These are phyloP conservation scores for Punctularia strigosozonata DNA, from an alignment of 768 basidiomycete species.

Conservation along the genomic window DNA sequence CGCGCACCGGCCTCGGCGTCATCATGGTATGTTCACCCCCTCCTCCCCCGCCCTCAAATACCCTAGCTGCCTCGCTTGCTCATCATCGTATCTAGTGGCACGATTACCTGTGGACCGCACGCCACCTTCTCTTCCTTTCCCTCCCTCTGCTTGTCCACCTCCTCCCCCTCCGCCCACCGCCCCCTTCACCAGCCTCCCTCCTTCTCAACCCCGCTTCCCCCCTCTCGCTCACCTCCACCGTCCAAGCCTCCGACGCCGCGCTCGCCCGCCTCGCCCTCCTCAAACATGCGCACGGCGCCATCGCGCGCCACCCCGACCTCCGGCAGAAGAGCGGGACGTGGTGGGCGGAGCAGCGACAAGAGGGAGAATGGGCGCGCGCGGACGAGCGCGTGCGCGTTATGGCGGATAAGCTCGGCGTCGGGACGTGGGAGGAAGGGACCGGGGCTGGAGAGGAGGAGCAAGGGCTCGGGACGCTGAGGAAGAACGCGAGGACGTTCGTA, in stretches of 20 bases:
- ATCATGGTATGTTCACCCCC: conserved; percentile 24
- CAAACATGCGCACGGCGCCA: conserved; percentile 43
- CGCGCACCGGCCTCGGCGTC: conserved; percentile 23
- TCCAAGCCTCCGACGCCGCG: conserved; percentile 20
- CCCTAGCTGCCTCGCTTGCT: background rate
- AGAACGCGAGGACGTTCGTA: conserved; percentile 2
- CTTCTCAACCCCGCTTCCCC: background rate
- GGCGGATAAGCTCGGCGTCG: conserved; percentile 34
- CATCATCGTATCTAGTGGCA: conserved; percentile 58
- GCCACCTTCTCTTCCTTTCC: conserved; percentile 46
- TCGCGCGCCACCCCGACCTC: conserved; percentile 39
- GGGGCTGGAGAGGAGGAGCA: conserved; percentile 3
- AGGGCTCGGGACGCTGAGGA: conserved; percentile 15
- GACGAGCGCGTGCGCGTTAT: conserved; percentile 36
- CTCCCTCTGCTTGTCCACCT: conserved; percentile 40
- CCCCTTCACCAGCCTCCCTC: conserved; percentile 13
- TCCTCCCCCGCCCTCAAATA: background rate
- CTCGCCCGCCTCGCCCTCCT: conserved; percentile 40
- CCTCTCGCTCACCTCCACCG: conserved; percentile 8
- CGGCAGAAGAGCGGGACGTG: conserved; percentile 35
- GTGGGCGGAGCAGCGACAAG: conserved; percentile 45
- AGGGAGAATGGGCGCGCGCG: conserved; percentile 36
- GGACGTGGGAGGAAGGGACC: conserved; percentile 20
- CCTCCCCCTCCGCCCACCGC: conserved; percentile 23
- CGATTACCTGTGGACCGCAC: conserved; percentile 40